A percentile compares a stretch with the other conserved stretches of the same genome.
Evolutionary conservation across 352 stramenopile species (phyloP).

Genomic region (Peronospora farinosa): DNA sequence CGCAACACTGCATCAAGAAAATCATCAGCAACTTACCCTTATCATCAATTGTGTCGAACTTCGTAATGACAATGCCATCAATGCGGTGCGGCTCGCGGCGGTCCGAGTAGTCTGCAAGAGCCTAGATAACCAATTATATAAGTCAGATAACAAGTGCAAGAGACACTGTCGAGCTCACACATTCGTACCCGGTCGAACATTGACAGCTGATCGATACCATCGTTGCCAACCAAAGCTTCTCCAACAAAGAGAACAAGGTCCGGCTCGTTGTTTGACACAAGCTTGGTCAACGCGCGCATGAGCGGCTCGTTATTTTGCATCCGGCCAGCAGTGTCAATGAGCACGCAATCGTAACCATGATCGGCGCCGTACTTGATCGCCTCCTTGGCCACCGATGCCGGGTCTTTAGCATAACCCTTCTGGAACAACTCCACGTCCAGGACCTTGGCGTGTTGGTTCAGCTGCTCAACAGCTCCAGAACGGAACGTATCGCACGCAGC

Average conservation of each 20-base stretch:
- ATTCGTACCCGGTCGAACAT: slow-evolving; percentile 89
- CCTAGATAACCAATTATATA: slow-evolving; percentile 30
- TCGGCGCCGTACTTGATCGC: slow-evolving; percentile 93
- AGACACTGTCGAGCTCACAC: background rate
- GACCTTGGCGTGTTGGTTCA: slow-evolving; percentile 95
- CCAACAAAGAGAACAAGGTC: slow-evolving; percentile 99
- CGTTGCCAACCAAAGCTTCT: slow-evolving; percentile 97
- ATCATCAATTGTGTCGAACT: slow-evolving; percentile 99
- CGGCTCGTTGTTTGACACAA: slow-evolving; percentile 94
- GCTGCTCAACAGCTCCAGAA: slow-evolving; percentile 97
- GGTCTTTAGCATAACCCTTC: slow-evolving; percentile 95
- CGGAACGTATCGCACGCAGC: slow-evolving; percentile 98
- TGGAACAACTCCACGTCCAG: slow-evolving; percentile 95
- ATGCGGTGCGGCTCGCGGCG: slow-evolving; percentile 86
- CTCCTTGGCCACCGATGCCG: slow-evolving; percentile 90
- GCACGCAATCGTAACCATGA: slow-evolving; percentile 93
- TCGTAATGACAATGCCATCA: slow-evolving; percentile 98
- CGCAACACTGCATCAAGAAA: background rate
- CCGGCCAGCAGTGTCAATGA: slow-evolving; percentile 97
- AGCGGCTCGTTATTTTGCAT: slow-evolving; percentile 99
- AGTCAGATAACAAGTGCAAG: slow-evolving; percentile 2
- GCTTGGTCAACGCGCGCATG: slow-evolving; percentile 96
- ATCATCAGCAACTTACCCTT: slow-evolving; percentile 75
- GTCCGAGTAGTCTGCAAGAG: slow-evolving; percentile 86
- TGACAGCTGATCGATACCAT: slow-evolving; percentile 96